Evolutionary conservation across 345 rosid genomes (phyloP), one percentile per base, ranked within the genome.

Genomic region (Excoecaria agallocha): DNA sequence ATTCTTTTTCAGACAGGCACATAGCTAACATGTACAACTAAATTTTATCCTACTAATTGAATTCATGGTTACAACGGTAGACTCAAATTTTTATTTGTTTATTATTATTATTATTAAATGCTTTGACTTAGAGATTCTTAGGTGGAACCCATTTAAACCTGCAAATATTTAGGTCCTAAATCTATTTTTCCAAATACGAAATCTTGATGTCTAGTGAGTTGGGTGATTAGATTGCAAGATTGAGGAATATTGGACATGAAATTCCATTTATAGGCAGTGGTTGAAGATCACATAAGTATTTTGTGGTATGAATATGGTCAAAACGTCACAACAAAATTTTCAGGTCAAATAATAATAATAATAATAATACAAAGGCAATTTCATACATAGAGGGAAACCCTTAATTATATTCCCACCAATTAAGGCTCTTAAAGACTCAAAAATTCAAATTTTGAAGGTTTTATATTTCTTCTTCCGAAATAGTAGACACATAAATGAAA

Each of bases 241-340:
- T 75, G 71, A 67, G 82, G 58, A 75, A 58, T 43, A 64, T 79
- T 72, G 81, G 80, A 68, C 62, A 73, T 74, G 54, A 22, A 30
- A 78, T 77, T 80, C 85, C 86, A 80, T 77, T 50, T 68, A 77
- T 45, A 76, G 84, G 82, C 81, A 77, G 89, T 82, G 85, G 82
- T 73, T 77, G 81, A 73, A 78, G 63, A 78, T 76, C 52, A 65
- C 41, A 78, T 70, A 79, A 82, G 84, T 73, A 25, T 50, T 49
- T 76, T 77, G 82, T 82, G 89, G 88, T 68, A 75, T 56, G 75
- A 75, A 70, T 75, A 45, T 73, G 88, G 93, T 89, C 90, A 86
- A 87, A 79, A 78, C 69, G 74, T 80, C 87, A 81, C 86, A 79
- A 78, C 73, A 71, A 55, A 73, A 22, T 71, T 59, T 77, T 82